Base-by-base conservation (phyloP, 2,329 filamentous ascomycete genomes). In the Hypoxylon sp. region DNA sequence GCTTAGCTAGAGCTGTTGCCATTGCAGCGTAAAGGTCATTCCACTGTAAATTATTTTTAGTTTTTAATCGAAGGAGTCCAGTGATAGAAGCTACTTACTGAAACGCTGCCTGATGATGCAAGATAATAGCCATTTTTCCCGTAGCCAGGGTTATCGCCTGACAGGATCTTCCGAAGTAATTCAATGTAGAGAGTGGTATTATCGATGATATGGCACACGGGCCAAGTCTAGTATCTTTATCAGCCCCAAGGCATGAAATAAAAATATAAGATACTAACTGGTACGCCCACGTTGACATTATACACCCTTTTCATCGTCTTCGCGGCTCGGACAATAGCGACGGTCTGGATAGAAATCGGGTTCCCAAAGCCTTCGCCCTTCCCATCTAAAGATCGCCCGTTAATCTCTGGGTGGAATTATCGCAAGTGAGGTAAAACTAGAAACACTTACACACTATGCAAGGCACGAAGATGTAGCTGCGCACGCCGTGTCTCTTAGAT, bases 391-490 rank as follows among this genome's bases (percentile, higher is more conserved):
- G 30, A 30, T 26, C 2, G n/a, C n/a, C n/a, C n/a, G n/a, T n/a
- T n/a, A 28, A 28, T 47, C 4, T 47, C 15, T 8, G 20, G 20
- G 28, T 22, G 10, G 20, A n/a, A 17, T 2, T n/a, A 6, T 47
- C 20, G 8, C 15, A 5, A 3, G 15, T 24, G 8, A 17, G 20
- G 20, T 3, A 24, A 20, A 22, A 3, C 7, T 20, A 6, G 41
- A 19, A 7, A 46, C 20, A 64, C 74, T 68, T 68, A 78, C 77
- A 85, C 13, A 86, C 84, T 26, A 86, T 80, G 66, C 84, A 86
- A 0, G 84, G 84, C 0, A 73, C 74, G 69, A 86, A 85, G n/a
- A 86, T 79, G 65, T 86, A 86, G 59, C 77, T 80, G 28, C 74
- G 75, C 2, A 86, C 81, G 0, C 80, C 81, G 13, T 77, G 61